Evolutionary conservation across 129 eudicot species (phyloP), one percentile per base, ranked within the genome.

Genomic region (Lactuca sativa): DNA sequence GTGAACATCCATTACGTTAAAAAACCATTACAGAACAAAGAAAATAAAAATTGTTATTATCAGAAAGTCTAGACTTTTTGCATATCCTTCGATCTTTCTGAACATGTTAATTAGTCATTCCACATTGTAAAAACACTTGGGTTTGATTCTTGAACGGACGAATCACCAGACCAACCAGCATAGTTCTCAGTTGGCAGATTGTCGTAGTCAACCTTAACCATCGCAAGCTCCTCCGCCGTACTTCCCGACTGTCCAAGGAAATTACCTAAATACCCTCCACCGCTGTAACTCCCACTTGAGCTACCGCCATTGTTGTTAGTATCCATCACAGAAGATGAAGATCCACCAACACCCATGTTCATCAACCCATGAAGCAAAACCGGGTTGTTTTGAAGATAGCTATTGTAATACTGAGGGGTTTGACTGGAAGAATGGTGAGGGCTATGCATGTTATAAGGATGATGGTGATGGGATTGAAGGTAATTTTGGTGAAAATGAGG

Each of bases 181-280:
- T 86, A 86, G 65, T 82, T 79, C 16, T 78, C 82, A 0, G 97
- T 70, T 25, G 85, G 86, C 85, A 84, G 30, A 55, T 79, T 87
- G 58, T 89, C 98, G 51, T 93, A 93, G 59, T 93, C 98, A 4
- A 89, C 98, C 72, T 93, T 93, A 51, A 89, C 95, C 85, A 89
- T 30, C 0, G 88, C 80, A 2, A 79, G 82, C 55, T 87, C 90
- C 69, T 70, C 90, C 6, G 58, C 74, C 57, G 78, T 69, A 55
- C 78, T 83, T 13, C 81, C 87, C 0, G 85, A 59, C 71, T 78
- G 85, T 21, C 85, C 89, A 16, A 78, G 77, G 43, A 81, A 84
- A 69, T 81, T 83, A 30, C 95, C 91, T 41, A 82, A 70, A 62
- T 83, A 86, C 62, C 91, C 86, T 33, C 95, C 96, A 6, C 76